A percentile compares a stretch with the other conserved stretches of the same genome.
phyloP scores from a whole-genome alignment of 2,329 filamentous ascomycete species.

The Nannizziopsis arthrosporioides region DNA sequence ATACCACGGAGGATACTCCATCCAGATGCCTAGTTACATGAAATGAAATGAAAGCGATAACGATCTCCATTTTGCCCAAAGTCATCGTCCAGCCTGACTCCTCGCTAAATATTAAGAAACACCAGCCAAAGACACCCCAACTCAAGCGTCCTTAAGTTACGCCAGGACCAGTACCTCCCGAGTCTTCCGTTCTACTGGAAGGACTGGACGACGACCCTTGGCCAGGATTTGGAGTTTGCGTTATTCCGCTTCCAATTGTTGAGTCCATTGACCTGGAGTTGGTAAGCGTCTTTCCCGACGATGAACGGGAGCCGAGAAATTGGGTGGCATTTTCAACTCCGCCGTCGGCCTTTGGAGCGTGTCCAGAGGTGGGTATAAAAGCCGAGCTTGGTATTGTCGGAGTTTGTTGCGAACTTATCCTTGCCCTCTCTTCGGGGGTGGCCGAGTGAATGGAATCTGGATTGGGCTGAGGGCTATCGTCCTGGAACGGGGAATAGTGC shows the following conservation, averaged over 20 bases:
- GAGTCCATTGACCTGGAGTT: neutral
- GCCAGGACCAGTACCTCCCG: slow-evolving; percentile 1
- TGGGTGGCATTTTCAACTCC: neutral
- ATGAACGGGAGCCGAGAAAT: neutral
- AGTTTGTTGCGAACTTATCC: neutral
- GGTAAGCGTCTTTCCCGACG: slow-evolving; percentile 4
- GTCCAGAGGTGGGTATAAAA: neutral
- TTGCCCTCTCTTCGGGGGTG: neutral
- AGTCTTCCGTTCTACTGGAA: neutral
- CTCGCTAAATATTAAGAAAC: slow-evolving; percentile 6
- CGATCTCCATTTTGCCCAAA: neutral
- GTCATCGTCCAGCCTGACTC: neutral
- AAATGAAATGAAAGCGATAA: neutral
- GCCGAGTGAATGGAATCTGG: neutral
- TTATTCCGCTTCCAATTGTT: neutral
- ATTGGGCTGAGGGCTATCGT: neutral
- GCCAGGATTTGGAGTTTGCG: neutral
- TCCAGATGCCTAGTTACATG: neutral
- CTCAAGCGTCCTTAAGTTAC: neutral
- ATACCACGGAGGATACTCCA: neutral
- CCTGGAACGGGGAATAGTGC: neutral
- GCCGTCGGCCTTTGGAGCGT: neutral
- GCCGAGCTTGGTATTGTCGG: neutral
- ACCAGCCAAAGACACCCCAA: neutral
- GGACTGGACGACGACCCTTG: neutral